phyloP scores from a whole-genome alignment of 2,329 filamentous ascomycete genomes.

The Aureobasidium sp. region DNA sequence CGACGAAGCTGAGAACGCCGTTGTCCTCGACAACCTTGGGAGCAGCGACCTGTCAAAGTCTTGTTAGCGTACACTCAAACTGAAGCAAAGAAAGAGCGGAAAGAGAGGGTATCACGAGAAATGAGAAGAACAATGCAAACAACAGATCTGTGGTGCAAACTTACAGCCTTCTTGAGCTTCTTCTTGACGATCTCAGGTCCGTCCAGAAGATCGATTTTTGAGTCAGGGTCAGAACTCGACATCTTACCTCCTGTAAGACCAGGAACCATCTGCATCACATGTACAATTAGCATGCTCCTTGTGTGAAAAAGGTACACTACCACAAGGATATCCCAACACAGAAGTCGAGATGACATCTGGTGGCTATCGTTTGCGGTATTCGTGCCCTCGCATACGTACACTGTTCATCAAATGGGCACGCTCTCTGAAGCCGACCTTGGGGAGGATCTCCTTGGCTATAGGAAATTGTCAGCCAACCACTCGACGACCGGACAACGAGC shows the following conservation, averaged over 20 bases:
- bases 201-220: constrained; percentile 82
- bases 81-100: not conserved
- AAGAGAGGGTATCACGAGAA: not conserved
- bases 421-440: constrained; percentile 72
- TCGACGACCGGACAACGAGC: constrained; percentile 46
- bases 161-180: constrained; percentile 72
- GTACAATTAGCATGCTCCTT: constrained; percentile 34
- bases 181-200: constrained; percentile 63
- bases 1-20: constrained; percentile 77
- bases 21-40: constrained; percentile 76
- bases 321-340: not conserved
- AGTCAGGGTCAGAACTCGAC: constrained; percentile 61
- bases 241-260: constrained; percentile 66
- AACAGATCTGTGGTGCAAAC: not conserved
- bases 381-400: not conserved
- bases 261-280: not conserved
- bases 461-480: not conserved
- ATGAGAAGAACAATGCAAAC: not conserved
- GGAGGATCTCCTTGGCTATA: not conserved
- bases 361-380: not conserved
- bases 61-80: not conserved
- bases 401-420: constrained; percentile 71
- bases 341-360: not conserved
- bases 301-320: not conserved
- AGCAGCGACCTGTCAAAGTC: constrained; percentile 67